Evolutionary conservation across 2,329 filamentous ascomycete genomes (phyloP).

Genomic region (Penicillium sp.): DNA sequence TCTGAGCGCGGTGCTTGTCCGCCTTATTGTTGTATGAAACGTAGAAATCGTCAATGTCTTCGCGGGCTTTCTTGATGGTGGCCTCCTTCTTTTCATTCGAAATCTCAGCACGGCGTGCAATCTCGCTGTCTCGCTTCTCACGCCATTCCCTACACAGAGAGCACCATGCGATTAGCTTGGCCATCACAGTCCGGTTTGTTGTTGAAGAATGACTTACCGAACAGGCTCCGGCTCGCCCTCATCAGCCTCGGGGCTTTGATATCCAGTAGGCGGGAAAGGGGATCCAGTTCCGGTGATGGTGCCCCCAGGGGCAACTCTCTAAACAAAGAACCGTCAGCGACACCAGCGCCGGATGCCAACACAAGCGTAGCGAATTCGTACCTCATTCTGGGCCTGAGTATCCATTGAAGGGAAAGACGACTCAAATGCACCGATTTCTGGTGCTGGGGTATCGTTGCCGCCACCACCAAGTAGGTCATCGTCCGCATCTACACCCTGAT

Average conservation of each 20-base stretch:
- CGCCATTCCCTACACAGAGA: conserved; percentile 64
- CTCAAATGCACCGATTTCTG: conserved; percentile 64
- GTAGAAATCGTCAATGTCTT: conserved; percentile 98
- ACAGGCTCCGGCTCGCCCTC: conserved; percentile 87
- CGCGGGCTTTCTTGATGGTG: conserved; percentile 80
- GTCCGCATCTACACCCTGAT: conserved; percentile 54
- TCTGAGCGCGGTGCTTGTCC: conserved; percentile 85
- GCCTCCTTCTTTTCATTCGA: conserved; percentile 75
- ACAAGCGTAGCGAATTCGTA: conserved; percentile 34
- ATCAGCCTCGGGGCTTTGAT: conserved; percentile 49
- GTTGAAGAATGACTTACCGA: conserved; percentile 41
- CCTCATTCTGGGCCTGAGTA: conserved; percentile 62
- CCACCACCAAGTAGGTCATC: conserved; percentile 67
- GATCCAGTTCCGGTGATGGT: conserved; percentile 68
- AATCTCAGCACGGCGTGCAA: conserved; percentile 77
- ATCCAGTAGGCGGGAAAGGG: conserved; percentile 51
- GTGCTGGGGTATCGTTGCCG: conserved; percentile 22
- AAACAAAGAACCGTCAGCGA: conserved; percentile 18
- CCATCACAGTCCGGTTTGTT: conserved; percentile 5
- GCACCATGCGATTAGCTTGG: conserved; percentile 8
- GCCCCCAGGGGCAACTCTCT: conserved; percentile 68
- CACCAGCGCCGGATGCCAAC: neutral
- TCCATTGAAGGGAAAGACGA: conserved; percentile 84
- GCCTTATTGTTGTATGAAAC: conserved; percentile 99
- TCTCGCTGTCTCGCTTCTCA: conserved; percentile 74